Conservation (phyloP, 2,329 filamentous ascomycete genomes). For the Venturia aucupariae region DNA sequence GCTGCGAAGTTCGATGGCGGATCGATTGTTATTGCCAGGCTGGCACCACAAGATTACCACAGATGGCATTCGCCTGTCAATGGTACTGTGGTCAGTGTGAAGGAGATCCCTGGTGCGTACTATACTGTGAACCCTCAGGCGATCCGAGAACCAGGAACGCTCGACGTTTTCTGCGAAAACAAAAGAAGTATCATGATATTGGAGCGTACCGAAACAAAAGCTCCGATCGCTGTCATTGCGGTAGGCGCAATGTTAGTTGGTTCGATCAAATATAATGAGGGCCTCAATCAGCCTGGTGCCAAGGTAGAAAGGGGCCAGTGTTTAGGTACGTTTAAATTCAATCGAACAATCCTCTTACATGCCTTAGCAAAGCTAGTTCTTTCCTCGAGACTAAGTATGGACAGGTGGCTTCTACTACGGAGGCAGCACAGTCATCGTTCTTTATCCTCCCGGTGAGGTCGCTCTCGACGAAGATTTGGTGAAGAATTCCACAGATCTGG, state of each 20-base stretch:
- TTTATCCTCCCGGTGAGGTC: constrained; percentile 30
- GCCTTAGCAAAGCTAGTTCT: neutral
- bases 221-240: constrained; percentile 29
- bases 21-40: constrained; percentile 30
- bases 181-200: constrained; percentile 32
- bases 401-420: constrained; percentile 29
- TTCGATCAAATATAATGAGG: constrained; percentile 32
- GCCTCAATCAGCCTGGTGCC: constrained; percentile 24
- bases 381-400: neutral
- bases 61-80: constrained; percentile 30
- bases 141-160: constrained; percentile 30
- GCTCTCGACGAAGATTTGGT: constrained; percentile 32
- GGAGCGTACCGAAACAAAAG: constrained; percentile 22
- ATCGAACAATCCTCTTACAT: neutral
- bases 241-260: constrained; percentile 38
- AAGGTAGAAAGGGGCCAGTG: constrained; percentile 31
- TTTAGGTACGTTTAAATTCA: constrained; percentile 23
- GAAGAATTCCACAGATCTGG: constrained; percentile 26
- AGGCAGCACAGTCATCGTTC: constrained; percentile 34
- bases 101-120: constrained; percentile 31
- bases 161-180: constrained; percentile 38
- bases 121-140: constrained; percentile 37
- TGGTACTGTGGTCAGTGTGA: constrained; percentile 27
- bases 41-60: constrained; percentile 36
- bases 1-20: constrained; percentile 29